A percentile compares a stretch with the other conserved stretches of the same genome.
phyloP scores from a whole-genome alignment of 2,329 filamentous ascomycete species.

The Hymenoscyphus scutula region DNA sequence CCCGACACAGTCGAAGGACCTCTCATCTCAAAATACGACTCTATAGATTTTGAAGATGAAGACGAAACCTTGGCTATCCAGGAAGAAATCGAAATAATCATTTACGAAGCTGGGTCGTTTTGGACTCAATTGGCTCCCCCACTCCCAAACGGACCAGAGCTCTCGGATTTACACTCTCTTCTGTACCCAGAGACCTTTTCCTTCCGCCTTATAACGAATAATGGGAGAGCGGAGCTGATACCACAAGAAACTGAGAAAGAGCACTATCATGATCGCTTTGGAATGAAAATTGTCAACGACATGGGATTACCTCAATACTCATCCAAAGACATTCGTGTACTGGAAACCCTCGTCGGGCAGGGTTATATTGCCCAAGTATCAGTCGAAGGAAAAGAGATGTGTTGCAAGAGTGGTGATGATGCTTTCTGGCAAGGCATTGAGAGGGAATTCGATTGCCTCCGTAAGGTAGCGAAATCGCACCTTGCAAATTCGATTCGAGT shows the following conservation, averaged over 20 bases:
- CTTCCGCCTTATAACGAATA: constrained; percentile 8
- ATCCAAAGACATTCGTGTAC: constrained; percentile 13
- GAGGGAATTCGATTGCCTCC: constrained; percentile 22
- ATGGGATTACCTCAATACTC: constrained; percentile 14
- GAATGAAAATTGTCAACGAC: constrained; percentile 4
- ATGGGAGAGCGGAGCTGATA: constrained; percentile 11
- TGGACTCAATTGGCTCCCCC: constrained; percentile 11
- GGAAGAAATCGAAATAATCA: constrained; percentile 15
- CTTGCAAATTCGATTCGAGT: constrained; percentile 16
- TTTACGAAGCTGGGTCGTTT: constrained; percentile 10
- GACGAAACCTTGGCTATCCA: constrained; percentile 8
- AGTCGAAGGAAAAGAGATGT: constrained; percentile 17
- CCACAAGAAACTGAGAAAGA: neutral
- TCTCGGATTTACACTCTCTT: neutral
- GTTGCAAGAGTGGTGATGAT: constrained; percentile 20
- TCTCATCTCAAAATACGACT: constrained; percentile 8
- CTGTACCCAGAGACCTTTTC: constrained; percentile 11
- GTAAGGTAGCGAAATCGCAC: constrained; percentile 17
- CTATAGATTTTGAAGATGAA: constrained; percentile 10
- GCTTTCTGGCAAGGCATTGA: constrained; percentile 14
- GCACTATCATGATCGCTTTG: too few species aligned
- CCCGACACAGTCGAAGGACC: constrained; percentile 12
- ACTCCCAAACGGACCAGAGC: neutral
- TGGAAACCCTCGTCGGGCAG: constrained; percentile 7
- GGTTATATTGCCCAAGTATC: constrained; percentile 20